Evolutionary conservation across 83 land plant genomes (phyloP).

Genomic region (Thuja plicata): DNA sequence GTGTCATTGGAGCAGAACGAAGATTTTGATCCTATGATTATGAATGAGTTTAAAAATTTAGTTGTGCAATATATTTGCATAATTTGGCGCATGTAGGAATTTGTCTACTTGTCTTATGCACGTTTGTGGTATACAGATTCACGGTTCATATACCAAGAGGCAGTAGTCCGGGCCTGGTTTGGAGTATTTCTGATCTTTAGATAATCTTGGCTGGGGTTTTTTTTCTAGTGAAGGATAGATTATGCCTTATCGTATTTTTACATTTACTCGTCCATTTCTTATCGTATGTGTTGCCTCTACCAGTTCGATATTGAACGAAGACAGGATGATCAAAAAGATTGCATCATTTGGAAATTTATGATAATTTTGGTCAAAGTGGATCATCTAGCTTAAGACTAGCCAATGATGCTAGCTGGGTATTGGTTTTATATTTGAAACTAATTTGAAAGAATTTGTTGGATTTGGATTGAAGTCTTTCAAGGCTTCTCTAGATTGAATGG

Average conservation of each 20-base stretch:
- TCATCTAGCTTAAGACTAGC: background rate
- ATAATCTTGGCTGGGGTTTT: background rate
- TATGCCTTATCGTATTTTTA: background rate
- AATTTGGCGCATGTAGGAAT: background rate
- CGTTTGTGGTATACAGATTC: conserved; percentile 3
- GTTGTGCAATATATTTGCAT: background rate
- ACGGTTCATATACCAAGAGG: background rate
- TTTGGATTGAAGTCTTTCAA: conserved; percentile 5
- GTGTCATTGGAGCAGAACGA: background rate
- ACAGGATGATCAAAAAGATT: background rate
- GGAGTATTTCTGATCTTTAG: conserved; percentile 6
- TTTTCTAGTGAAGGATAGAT: background rate
- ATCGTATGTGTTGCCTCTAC: background rate
- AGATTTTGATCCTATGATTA: background rate
- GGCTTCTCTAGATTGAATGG: background rate
- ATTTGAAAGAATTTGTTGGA: background rate
- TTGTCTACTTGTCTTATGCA: conserved; percentile 10
- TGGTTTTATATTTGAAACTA: conserved; percentile 7
- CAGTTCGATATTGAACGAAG: background rate
- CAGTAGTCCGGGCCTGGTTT: background rate
- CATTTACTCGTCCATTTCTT: background rate
- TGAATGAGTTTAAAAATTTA: background rate
- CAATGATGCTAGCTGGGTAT: background rate
- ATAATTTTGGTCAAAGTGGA: background rate
- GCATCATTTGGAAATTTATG: conserved; percentile 1